Conservation (phyloP, 345 rosid genomes). For the Dipteronia dyeriana region DNA sequence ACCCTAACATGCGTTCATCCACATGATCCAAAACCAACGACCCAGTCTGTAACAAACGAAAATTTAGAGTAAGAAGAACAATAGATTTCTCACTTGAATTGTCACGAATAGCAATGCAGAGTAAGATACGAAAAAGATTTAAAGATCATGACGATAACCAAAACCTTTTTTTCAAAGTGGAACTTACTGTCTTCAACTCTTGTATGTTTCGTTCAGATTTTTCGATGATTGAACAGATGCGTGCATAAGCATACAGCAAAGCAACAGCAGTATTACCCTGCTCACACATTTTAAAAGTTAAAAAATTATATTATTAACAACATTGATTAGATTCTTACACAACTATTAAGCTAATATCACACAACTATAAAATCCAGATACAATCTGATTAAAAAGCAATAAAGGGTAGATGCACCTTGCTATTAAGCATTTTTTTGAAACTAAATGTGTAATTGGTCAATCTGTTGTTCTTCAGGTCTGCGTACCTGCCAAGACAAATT, state of each 20-base stretch:
- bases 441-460: conserved; percentile 69
- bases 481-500: conserved; percentile 53
- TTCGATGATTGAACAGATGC: conserved; percentile 94
- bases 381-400: neutral
- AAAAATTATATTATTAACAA: neutral
- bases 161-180: neutral
- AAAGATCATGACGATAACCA: too few species aligned
- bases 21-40: conserved; percentile 52
- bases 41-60: conserved; percentile 47
- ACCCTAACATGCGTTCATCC: conserved; percentile 74
- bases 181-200: conserved; percentile 75
- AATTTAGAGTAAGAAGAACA: neutral
- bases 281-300: conserved; percentile 10
- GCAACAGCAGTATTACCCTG: conserved; percentile 99
- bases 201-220: conserved; percentile 81
- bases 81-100: too few species aligned
- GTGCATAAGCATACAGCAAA: conserved; percentile 96
- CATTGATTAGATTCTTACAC: too few species aligned
- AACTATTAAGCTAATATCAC: too few species aligned
- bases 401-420: conserved; percentile 53
- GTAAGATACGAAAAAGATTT: too few species aligned
- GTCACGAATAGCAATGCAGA: too few species aligned
- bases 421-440: conserved; percentile 86
- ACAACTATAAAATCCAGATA: too few species aligned
- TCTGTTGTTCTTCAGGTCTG: conserved; percentile 90